Base-by-base conservation (phyloP, 257 asterid genomes). In the Nicotiana undulata region DNA sequence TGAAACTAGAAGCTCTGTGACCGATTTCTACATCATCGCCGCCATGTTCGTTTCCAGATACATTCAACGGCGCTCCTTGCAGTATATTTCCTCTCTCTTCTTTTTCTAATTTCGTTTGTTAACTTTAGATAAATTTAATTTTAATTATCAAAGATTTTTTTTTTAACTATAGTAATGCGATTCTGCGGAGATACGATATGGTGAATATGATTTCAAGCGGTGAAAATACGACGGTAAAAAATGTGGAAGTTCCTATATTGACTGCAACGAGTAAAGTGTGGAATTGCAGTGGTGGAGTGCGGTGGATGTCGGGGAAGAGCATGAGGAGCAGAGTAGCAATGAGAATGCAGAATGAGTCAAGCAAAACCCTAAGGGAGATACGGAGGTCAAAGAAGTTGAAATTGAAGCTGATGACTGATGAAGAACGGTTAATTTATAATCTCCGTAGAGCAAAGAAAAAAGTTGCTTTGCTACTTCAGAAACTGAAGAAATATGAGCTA, bases 281-380 rank as follows among this genome's bases (percentile, higher is more conserved):
- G 91, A 87, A 87, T 79, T 60, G 63, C 53, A 76, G 86, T 60
- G 86, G 79, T 51, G 95, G 98, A 67, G 89, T 83, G 76, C 90
- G 98, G 83, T 84, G 85, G 75, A 89, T 91, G 81, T 92, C 98
- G 70, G 90, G 90, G 46, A 92, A 88, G 87, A 94, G 98, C 78
- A 94, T 96, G 99, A 88, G 99, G 86, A 94, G 98, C 89, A 96
- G 87, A 86, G 99, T 96, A 85, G 99, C 94, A 92, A 83, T 59
- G n/a, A 87, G 95, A 77, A 89, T 90, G 92, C 88, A 83, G 24
- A 90, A 92, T 82, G 99, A 96, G 88, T 90, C 98, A 16, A 93
- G 96, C 31, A 96, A 94, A 85, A 88, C 92, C 64, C 86, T 90
- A 29, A 90, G 97, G 84, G 99, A 96, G 86, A 86, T 90, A 64